phyloP scores from a whole-genome alignment of 2,329 filamentous ascomycete species.

The Samsoniella hepiali region DNA sequence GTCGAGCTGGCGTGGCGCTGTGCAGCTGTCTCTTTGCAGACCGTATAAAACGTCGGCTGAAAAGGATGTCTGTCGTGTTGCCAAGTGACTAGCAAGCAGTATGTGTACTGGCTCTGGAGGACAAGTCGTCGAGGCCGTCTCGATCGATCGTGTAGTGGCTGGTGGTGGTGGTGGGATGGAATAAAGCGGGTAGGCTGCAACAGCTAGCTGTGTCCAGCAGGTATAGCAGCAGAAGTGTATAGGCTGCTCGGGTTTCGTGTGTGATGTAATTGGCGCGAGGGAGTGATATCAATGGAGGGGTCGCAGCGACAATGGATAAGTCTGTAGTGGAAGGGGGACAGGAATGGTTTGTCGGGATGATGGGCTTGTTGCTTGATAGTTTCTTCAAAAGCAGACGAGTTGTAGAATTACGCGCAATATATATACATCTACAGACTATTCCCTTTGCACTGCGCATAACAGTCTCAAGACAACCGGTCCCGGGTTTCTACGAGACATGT shows the following conservation, averaged over 20 bases:
- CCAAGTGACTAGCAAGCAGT: background rate
- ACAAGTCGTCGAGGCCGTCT: constrained; percentile 3
- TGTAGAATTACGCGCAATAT: background rate
- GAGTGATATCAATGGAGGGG: background rate
- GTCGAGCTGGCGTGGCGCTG: background rate
- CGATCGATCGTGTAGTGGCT: constrained; percentile 16
- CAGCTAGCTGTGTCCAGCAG: background rate
- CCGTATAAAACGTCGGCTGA: background rate
- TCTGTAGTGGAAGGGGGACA: background rate
- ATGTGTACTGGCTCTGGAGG: background rate
- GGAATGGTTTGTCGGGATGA: background rate
- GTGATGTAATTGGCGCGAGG: constrained; percentile 2
- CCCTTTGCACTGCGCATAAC: background rate
- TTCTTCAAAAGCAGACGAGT: background rate
- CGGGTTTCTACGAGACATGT: constrained; percentile 13
- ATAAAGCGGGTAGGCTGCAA: constrained; percentile 7
- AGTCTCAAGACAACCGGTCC: background rate
- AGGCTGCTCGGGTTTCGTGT: background rate
- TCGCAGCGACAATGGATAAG: background rate
- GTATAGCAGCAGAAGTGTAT: background rate
- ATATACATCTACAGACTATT: background rate
- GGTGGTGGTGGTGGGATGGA: constrained; percentile 9
- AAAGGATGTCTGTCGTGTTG: background rate
- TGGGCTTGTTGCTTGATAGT: background rate
- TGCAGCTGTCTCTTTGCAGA: background rate